Base-by-base conservation (phyloP, 345 rosid species). In the Eucalyptus regnans region DNA sequence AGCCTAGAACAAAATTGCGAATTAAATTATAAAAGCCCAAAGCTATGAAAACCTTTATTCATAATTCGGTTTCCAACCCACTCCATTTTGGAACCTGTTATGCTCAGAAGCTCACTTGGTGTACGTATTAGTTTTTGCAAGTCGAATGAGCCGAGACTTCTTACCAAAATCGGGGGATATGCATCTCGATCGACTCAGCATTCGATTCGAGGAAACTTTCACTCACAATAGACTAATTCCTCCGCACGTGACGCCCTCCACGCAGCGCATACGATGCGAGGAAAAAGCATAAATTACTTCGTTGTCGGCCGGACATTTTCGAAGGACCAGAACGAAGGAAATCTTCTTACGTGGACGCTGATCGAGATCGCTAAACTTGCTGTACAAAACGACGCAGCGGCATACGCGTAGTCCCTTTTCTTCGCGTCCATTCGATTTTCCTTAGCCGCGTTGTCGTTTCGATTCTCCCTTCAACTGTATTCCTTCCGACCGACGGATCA, bases 341-440 rank as follows among this genome's bases (percentile, higher is more conserved):
- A 9, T 71, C 3, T 33, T 33, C 41, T 9, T 31, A 37, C 79
- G 46, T 2, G 46, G 81, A 37, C 81, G 46, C 27, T 37, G 23
- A 25, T 71, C 81, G 41, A 37, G 13, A 0, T 71, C 13, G 7
- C 25, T 5, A 20, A 4, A 76, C 48, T 10, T 3, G 29, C 48
- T 10, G 48, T 20, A 41, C 27, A 76, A 71, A 76, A 76, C 83
- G 83, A 76, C 83, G 83, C 46, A 22, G 83, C 83, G 23, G 68
- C 33, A 27, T 6, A 6, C 46, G 4, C 22, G 2, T 0, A 2
- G 23, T 2, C 7, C 81, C 25, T 33, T 0, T 33, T 17, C 81
- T 17, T 71, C 10, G 81, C 46, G 81, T 71, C 46, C 81, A 46
- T 18, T 18, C 46, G 0, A 33, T 33, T 71, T 76, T 76, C 25